Evolutionary conservation across 148 eudicot genomes (phyloP), one percentile per base, ranked within the genome.

Genomic region (Heliamphora exappendiculata): DNA sequence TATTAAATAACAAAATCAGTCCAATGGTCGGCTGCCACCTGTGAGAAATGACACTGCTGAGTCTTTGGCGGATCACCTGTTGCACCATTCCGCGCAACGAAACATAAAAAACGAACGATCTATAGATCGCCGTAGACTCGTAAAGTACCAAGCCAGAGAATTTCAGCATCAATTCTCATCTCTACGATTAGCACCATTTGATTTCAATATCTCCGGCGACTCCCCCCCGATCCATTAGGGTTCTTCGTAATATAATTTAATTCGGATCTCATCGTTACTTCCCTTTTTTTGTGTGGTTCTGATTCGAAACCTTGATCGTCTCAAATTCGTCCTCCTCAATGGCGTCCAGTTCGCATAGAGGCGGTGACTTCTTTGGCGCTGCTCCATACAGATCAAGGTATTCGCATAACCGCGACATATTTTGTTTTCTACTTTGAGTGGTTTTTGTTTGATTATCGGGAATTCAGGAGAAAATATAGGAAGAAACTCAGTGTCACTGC

Each of bases 301-400:
- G 28, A 12, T 54, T 55, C 20, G 39, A 11, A 31, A 39, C 31
- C 58, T 51, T 19, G 28, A 47, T 50, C 47, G 41, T 36, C 37
- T 39, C 73, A 22, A 65, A 22, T 51, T 45, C 58, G 33, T 70
- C 53, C 50, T 75, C 74, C 79, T 53, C 73, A 39, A 85, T 85
- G 87, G 85, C 85, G 24, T 74, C 81, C 74, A 77, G 76, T 63
- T 82, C 84, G 1, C 20, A 69, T 64, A 69, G 79, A 70, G 76
- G 84, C 67, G 78, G 77, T 22, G 74, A 57, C 33, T 81, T 58
- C 50, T 81, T 75, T n/a, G 87, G 87, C 59, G 85, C 89, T 55
- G 86, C 77, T 64, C 91, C 91, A 0, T 89, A 81, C 77, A 72
- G 96, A 87, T 89, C 91, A 10, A 89, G 92, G 96, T 91, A 79